phyloP scores from a whole-genome alignment of 306 rosid genomes.

The Morella rubra region DNA sequence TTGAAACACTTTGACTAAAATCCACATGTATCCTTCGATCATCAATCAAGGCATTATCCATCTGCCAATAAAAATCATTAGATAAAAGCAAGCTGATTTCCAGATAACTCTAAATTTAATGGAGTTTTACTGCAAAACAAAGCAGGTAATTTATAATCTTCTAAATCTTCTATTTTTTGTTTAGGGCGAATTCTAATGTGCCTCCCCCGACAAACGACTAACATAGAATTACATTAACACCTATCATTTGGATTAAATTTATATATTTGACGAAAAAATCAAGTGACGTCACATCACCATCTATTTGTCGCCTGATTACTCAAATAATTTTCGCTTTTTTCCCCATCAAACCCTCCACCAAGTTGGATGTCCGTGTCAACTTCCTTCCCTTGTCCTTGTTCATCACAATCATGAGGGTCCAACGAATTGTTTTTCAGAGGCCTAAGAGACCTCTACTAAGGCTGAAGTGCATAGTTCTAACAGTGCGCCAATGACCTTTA shows the following conservation, averaged over 20 bases:
- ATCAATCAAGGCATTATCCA: conserved; percentile 97
- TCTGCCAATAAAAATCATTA: conserved; percentile 43
- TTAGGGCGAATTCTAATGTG: neutral
- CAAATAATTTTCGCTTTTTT: neutral
- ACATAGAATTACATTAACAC: neutral
- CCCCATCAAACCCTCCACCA: neutral
- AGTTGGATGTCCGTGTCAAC: neutral
- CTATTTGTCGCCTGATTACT: neutral
- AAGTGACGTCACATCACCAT: neutral
- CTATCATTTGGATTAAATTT: neutral
- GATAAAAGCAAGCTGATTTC: neutral
- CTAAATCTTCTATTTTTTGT: neutral
- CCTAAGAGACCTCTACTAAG: too few species aligned
- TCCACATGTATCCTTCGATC: conserved; percentile 97
- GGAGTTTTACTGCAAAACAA: neutral
- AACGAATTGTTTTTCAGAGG: too few species aligned
- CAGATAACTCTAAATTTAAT: neutral
- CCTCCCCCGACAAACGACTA: neutral
- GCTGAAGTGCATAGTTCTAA: too few species aligned
- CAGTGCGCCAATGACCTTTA: neutral
- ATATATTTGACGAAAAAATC: neutral
- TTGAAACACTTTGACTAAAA: conserved; percentile 94
- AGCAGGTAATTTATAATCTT: neutral
- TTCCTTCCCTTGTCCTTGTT: neutral
- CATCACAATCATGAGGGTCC: neutral